Percentiles rank a stretch among this genome's conserved stretches.
Evolutionary conservation across 768 basidiomycete genomes (phyloP).

Genomic region (Dioszegia crocea): DNA sequence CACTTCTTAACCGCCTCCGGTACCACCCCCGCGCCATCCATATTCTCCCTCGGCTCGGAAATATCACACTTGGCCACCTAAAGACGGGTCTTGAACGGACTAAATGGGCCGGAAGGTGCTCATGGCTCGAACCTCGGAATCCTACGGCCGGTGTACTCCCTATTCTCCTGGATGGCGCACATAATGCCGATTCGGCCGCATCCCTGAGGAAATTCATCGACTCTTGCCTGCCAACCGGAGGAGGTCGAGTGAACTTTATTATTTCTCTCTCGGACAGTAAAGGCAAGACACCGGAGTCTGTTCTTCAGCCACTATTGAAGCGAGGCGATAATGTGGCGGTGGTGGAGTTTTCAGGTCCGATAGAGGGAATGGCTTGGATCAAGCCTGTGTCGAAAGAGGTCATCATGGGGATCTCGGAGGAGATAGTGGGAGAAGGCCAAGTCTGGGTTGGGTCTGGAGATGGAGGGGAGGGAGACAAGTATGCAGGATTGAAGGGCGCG

Average conservation of each 20-base stretch:
- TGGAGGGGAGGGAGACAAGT: neutral
- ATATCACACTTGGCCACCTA: conserved; percentile 57
- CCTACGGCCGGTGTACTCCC: neutral
- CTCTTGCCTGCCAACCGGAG: conserved; percentile 41
- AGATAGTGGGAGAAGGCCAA: conserved; percentile 30
- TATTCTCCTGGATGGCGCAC: conserved; percentile 85
- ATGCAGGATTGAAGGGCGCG: conserved; percentile 52
- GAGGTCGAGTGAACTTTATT: conserved; percentile 55
- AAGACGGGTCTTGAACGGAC: conserved; percentile 59
- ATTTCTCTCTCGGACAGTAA: conserved; percentile 81
- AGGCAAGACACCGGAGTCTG: conserved; percentile 71
- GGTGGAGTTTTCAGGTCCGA: conserved; percentile 53
- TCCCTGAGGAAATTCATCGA: conserved; percentile 66
- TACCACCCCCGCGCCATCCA: conserved; percentile 47
- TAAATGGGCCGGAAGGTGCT: conserved; percentile 78
- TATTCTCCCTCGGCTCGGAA: conserved; percentile 36
- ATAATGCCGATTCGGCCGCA: conserved; percentile 74
- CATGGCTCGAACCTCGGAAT: conserved; percentile 52
- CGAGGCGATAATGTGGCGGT: conserved; percentile 46
- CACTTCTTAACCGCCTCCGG: conserved; percentile 61
- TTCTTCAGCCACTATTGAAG: conserved; percentile 64
- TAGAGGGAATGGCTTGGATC: conserved; percentile 95
- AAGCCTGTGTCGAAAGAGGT: conserved; percentile 39
- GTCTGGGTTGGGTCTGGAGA: neutral
- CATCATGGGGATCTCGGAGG: conserved; percentile 17